A percentile compares a stretch with the other conserved stretches of the same genome.
Evolutionary conservation across 805 yeast genomes (phyloP).

Genomic region (Candida chilensis): DNA sequence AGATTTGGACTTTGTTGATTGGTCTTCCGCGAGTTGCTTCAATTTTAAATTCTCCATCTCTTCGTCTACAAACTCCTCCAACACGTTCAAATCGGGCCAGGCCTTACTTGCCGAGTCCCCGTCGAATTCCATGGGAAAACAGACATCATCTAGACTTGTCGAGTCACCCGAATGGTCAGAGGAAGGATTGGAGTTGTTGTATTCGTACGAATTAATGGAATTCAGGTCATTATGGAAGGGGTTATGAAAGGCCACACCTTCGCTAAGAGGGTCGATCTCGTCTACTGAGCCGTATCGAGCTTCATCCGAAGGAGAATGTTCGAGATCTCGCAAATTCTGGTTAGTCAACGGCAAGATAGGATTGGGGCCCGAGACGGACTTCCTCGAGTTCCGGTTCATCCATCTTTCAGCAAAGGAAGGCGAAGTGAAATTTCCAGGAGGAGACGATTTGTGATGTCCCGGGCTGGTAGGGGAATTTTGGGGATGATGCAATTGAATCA

Average conservation of each 20-base stretch:
- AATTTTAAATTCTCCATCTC: conserved; percentile 41
- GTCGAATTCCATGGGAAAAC: conserved; percentile 67
- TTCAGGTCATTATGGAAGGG: too few relatives aligned
- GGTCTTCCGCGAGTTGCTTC: too few relatives aligned
- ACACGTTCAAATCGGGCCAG: conserved; percentile 81
- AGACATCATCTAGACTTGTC: conserved; percentile 85
- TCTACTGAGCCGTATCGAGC: too few relatives aligned
- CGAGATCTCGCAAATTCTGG: conserved; percentile 24
- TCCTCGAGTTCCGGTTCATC: not conserved
- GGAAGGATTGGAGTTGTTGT: conserved; percentile 53
- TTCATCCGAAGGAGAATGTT: too few relatives aligned
- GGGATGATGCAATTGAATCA: not conserved
- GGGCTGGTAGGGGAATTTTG: too few relatives aligned
- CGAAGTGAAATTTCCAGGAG: not conserved
- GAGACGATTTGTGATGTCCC: too few relatives aligned
- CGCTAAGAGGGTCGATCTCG: too few relatives aligned
- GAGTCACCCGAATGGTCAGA: conserved; percentile 52
- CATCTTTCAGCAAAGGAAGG: conserved; percentile 1
- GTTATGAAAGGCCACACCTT: too few relatives aligned
- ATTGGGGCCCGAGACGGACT: conserved; percentile 2
- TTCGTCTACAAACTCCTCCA: conserved; percentile 69
- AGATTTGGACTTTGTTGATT: too few relatives aligned
- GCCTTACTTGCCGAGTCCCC: conserved; percentile 14
- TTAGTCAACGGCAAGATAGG: conserved; percentile 22
- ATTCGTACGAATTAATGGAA: conserved; percentile 19